A percentile compares a stretch with the other conserved stretches of the same genome.
phyloP scores from a whole-genome alignment of 2,329 filamentous ascomycete species.

The Ophiostoma quercus region DNA sequence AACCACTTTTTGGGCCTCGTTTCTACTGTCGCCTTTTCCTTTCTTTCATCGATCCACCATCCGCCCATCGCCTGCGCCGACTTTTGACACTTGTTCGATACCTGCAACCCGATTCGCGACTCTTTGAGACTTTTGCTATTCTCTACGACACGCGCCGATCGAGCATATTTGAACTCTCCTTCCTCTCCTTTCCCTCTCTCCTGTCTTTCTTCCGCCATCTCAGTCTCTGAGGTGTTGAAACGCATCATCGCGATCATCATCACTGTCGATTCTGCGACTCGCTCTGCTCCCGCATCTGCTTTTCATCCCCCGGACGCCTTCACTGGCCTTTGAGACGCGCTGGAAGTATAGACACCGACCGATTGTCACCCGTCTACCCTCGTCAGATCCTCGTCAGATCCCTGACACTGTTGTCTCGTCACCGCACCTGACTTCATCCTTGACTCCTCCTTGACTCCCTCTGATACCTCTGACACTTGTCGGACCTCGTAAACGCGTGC shows the following conservation, averaged over 20 bases:
- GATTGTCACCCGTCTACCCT: not conserved
- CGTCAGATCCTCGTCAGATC: not conserved
- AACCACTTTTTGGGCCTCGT: slow-evolving; percentile 9
- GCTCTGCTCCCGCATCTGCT: not conserved
- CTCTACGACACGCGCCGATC: slow-evolving; percentile 9
- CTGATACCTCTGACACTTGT: not conserved
- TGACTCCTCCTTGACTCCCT: not conserved
- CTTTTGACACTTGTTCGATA: not conserved
- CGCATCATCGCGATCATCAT: slow-evolving; percentile 1
- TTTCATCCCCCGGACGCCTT: slow-evolving; percentile 50
- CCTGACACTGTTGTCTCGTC: not conserved
- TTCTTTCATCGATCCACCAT: not conserved
- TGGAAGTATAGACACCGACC: not conserved
- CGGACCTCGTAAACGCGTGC: not conserved
- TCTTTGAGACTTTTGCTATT: not conserved
- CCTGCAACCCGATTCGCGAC: not conserved
- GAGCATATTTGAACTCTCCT: not conserved
- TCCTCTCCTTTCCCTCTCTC: not conserved
- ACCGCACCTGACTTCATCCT: not conserved
- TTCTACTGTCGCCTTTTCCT: slow-evolving; percentile 1
- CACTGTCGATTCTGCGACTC: not conserved
- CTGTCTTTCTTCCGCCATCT: slow-evolving; percentile 3
- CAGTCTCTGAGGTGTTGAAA: not conserved
- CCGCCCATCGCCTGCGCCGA: not conserved
- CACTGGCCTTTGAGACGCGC: slow-evolving; percentile 52